Evolutionary conservation across 1,284 basidiomycete species (phyloP), one percentile per base, ranked within the genome.

Genomic region (Schizophyllum amplum): DNA sequence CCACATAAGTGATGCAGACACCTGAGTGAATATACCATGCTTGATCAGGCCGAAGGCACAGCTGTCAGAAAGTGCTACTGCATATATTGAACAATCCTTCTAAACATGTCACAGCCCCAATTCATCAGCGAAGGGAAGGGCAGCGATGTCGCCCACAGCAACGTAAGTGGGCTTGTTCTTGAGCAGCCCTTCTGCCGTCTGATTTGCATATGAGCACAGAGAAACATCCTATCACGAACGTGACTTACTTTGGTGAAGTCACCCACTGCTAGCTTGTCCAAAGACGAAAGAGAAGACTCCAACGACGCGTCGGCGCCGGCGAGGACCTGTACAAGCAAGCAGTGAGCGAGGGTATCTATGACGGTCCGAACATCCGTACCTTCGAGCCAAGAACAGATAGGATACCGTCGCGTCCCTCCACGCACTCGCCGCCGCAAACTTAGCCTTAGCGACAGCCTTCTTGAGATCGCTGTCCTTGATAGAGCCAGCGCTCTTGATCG

Each of bases 61-160:
- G 46, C n/a, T 25, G 53, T 6, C 55, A 50, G 9, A 33, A 55
- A 6, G 24, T 52, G 20, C 54, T 42, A 47, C 42, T 52, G 26
- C 52, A 47, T 13, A 50, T 54, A 22, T 51, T 57, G 47, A 5
- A 26, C 52, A 20, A 42, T 42, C 33, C 33, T 42, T 17, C 17
- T 3, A 17, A 42, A 60, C 24, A 53, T 46, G 56, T 83, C 72
- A 91, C 64, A 94, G 82, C 61, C 89, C 92, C 63, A 94, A 73
- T 72, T 94, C 92, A 68, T 94, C 92, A 56, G 84, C 81, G 71
- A 88, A 90, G 50, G 94, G 94, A 54, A 97, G 80, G 47, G 81
- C 69, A 66, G 79, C 72, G 63, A 85, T 74, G 68, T 95, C 84
- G 57, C 94, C 94, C 55, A 96, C 78, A 24, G 86, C 87, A 52